Percentiles rank a stretch among this genome's conserved stretches.
Evolutionary conservation across 805 yeast genomes (phyloP).

Genomic region (Suhomyces vadensis): DNA sequence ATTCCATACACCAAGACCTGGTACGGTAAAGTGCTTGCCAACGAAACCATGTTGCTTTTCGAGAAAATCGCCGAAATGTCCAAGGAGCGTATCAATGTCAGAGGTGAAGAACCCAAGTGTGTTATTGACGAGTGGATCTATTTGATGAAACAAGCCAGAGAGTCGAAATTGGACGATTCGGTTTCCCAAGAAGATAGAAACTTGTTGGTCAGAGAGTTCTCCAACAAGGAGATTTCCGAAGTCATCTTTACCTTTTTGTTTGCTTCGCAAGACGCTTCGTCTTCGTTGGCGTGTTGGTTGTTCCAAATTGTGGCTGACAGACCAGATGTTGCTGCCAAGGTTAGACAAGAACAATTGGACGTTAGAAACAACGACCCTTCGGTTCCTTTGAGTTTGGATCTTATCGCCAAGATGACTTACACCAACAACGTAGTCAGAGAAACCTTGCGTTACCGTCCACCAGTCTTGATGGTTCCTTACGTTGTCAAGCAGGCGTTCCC

Average conservation of each 20-base stretch:
- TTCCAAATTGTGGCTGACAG: constrained; percentile 95
- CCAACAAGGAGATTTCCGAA: constrained; percentile 91
- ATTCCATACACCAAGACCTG: constrained; percentile 96
- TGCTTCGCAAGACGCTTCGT: constrained; percentile 98
- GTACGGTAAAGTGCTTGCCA: constrained; percentile 94
- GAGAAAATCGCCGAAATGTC: constrained; percentile 87
- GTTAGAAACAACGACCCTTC: constrained; percentile 78
- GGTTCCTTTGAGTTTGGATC: constrained; percentile 60
- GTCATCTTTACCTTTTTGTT: constrained; percentile 94
- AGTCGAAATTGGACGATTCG: constrained; percentile 49
- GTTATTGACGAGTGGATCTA: constrained; percentile 95
- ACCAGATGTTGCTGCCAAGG: constrained; percentile 82
- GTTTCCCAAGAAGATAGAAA: constrained; percentile 55
- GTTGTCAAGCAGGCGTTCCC: constrained; percentile 87
- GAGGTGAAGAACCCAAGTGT: constrained; percentile 79
- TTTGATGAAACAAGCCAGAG: constrained; percentile 75
- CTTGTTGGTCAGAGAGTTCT: constrained; percentile 73
- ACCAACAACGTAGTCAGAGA: constrained; percentile 91
- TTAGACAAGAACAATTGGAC: constrained; percentile 87
- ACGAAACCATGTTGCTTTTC: constrained; percentile 89
- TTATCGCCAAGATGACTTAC: constrained; percentile 84
- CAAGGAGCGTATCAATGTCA: constrained; percentile 67
- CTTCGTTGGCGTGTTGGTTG: constrained; percentile 96
- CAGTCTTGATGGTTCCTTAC: constrained; percentile 97
- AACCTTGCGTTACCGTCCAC: constrained; percentile 92